Base-by-base conservation (phyloP, 225 moss, liverwort and hornwort genomes). In the Lunularia cruciata region DNA sequence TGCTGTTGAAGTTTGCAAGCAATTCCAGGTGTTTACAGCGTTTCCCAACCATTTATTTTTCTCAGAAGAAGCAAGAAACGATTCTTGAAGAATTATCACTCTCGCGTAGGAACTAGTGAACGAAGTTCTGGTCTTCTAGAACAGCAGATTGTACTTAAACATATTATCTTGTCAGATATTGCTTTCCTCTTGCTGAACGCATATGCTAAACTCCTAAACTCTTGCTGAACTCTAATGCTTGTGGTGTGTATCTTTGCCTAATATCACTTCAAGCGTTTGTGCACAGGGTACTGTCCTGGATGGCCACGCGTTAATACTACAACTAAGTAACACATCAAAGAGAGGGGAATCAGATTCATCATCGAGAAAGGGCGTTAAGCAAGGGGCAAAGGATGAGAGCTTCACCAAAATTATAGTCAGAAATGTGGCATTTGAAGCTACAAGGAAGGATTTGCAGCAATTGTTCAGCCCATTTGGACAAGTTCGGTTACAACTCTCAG, bases 401-500 rank as follows among this genome's bases (percentile, higher is more conserved):
- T 89, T 85, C 57, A 91, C 88, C 53, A 98, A 98, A 70, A 81
- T 93, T 63, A 91, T 98, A 38, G 93, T 98, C 3, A 88, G 93
- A 74, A 93, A 93, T 79, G 91, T 98, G 56, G 93, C 98, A 28
- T 93, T 98, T 65, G 93, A 98, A 81, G 98, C 98, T 71, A 93
- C 98, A 9, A 88, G 79, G 75, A 98, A 88, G 81, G 98, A 93
- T 36, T 68, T 93, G 27, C 91, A 86, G 74, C 88, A 86, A 61
- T 86, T 98, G 60, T 89, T 98, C 57, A 88, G 78, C 78, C 91
- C 93, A 16, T 98, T 98, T 71, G 98, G 98, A 71, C 93, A 98
- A 89, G 98, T 91, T 58, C 33, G 67, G 11, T 51, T 18, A 33
- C 18, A 16, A 28, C 27, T 30, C 26, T 9, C n/a, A n/a, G n/a